Percentiles rank a stretch among this genome's conserved stretches.
phyloP scores from a whole-genome alignment of 2,329 filamentous ascomycete species.

The Hyphodiscus sp. region DNA sequence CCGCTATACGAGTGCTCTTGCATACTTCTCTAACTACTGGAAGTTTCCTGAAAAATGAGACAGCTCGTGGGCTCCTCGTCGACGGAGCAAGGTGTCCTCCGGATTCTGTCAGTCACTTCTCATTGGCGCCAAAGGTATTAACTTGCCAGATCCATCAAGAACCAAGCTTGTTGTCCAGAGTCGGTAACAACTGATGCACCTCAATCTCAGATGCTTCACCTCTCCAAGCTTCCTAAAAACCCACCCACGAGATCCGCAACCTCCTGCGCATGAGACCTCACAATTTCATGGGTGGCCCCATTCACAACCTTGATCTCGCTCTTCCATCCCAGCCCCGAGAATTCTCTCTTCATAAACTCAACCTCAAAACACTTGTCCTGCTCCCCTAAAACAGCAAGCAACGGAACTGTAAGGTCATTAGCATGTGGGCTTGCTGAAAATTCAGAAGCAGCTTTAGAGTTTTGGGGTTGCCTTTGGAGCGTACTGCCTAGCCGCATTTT shows the following conservation, averaged over 20 bases:
- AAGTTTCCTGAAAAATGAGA: too few relatives aligned
- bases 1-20: too few relatives aligned
- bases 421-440: too few relatives aligned
- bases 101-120: too few relatives aligned
- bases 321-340: background rate
- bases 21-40: too few relatives aligned
- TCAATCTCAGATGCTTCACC: background rate
- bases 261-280: background rate
- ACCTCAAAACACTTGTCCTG: background rate
- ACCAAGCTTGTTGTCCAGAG: background rate
- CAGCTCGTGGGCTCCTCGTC: too few relatives aligned
- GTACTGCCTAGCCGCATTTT: too few relatives aligned
- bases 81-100: too few relatives aligned
- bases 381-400: background rate
- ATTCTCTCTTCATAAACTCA: background rate
- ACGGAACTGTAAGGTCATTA: background rate
- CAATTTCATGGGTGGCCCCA: constrained; percentile 39
- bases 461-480: too few relatives aligned
- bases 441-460: too few relatives aligned
- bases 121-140: too few relatives aligned
- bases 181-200: background rate
- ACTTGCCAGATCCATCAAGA: background rate
- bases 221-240: background rate
- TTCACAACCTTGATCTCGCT: constrained; percentile 43
- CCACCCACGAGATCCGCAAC: background rate